These are phyloP conservation scores for Camelina sativa DNA, from an alignment of 345 rosid genomes.

Conservation along the genomic window DNA sequence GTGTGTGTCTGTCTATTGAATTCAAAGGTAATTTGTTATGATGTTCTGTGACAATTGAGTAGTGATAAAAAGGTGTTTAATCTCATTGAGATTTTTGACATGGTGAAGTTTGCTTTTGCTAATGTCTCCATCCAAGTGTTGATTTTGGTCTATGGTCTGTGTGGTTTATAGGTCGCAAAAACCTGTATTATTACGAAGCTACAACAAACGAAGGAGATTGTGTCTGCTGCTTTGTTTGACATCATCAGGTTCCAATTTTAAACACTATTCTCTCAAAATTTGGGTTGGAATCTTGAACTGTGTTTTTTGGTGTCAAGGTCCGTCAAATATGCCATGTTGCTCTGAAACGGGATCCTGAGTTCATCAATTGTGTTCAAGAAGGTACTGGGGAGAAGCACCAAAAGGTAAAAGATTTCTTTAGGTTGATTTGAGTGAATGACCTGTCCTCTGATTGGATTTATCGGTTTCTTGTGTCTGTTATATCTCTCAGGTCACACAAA, in stretches of 20 bases:
- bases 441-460: conserved; percentile 16
- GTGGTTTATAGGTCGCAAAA: conserved; percentile 4
- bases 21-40: neutral
- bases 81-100: conserved; percentile 1
- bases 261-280: conserved; percentile 27
- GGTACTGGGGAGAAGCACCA: conserved; percentile 91
- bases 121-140: neutral
- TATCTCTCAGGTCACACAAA: conserved; percentile 79
- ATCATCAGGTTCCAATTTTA: no score
- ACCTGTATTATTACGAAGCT: no score
- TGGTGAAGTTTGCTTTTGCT: neutral
- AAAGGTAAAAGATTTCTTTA: conserved; percentile 56
- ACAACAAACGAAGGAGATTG: no score
- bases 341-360: conserved; percentile 87
- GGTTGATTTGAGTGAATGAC: conserved; percentile 13
- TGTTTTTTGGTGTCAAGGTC: conserved; percentile 61
- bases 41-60: neutral
- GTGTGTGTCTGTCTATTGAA: neutral
- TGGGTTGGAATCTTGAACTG: conserved; percentile 39
- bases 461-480: conserved; percentile 29
- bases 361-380: conserved; percentile 84
- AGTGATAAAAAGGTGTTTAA: neutral
- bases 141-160: neutral
- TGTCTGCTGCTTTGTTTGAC: no score
- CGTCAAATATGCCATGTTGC: conserved; percentile 91